A percentile compares a stretch with the other conserved stretches of the same genome.
phyloP scores from a whole-genome alignment of 148 eudicot species.

The Fagopyrum esculentum region DNA sequence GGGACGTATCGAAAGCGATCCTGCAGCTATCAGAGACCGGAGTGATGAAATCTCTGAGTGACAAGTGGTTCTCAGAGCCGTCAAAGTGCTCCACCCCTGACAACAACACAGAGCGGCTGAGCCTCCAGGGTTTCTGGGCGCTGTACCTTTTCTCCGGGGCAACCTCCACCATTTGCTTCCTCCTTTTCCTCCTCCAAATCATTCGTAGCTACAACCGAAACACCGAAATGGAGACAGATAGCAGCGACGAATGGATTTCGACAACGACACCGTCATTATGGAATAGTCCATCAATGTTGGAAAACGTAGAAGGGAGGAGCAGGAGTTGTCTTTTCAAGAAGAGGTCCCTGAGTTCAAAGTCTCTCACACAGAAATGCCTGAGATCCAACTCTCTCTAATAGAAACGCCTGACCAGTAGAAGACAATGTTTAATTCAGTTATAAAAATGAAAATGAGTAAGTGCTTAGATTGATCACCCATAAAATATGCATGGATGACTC shows the following conservation, averaged over 20 bases:
- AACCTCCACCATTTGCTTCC: conserved; percentile 23
- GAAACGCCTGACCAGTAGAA: no score
- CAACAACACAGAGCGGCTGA: conserved; percentile 18
- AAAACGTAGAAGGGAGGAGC: neutral
- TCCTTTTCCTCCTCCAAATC: conserved; percentile 9
- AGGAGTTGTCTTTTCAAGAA: neutral
- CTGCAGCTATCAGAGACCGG: conserved; percentile 30
- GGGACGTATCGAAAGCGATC: conserved; percentile 37
- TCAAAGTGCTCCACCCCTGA: conserved; percentile 16
- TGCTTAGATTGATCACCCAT: no score
- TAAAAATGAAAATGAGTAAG: no score
- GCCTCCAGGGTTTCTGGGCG: conserved; percentile 25
- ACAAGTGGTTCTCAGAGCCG: conserved; percentile 25
- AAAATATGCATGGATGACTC: no score
- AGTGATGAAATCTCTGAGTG: conserved; percentile 22
- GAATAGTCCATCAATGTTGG: neutral
- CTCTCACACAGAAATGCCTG: neutral
- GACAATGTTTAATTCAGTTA: no score
- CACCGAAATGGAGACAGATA: neutral
- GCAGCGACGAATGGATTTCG: neutral
- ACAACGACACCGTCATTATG: neutral
- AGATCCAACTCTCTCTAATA: no score
- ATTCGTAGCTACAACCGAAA: neutral
- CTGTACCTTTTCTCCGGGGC: conserved; percentile 26
- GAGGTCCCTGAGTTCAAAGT: neutral